A percentile compares a stretch with the other conserved stretches of the same genome.
Conservation (phyloP, 257 asterid genomes). For the Solanum neorickii region DNA sequence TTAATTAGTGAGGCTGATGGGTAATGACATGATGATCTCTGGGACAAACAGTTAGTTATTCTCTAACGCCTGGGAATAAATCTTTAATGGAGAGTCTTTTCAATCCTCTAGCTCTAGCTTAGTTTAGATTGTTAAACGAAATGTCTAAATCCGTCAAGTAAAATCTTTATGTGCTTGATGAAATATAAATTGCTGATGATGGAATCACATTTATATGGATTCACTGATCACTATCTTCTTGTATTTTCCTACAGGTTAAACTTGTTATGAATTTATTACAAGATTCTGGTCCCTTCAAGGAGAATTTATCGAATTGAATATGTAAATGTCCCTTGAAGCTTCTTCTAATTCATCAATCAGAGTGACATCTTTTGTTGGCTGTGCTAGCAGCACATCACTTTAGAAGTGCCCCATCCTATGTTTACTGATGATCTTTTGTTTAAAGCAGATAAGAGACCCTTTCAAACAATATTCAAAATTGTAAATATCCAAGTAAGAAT, state of each 20-base stretch:
- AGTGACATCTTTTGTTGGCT: not conserved
- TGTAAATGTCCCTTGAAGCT: not conserved
- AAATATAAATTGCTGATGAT: too few relatives aligned
- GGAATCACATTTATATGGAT: too few relatives aligned
- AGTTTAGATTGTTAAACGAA: not conserved
- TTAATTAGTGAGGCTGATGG: not conserved
- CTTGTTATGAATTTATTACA: conserved; percentile 58
- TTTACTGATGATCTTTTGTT: not conserved
- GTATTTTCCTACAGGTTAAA: conserved; percentile 38
- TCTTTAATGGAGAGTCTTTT: not conserved
- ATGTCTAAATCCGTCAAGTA: too few relatives aligned
- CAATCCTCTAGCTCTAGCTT: not conserved
- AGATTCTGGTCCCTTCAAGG: conserved; percentile 85
- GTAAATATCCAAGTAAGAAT: not conserved
- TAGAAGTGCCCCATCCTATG: not conserved
- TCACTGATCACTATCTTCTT: not conserved
- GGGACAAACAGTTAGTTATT: not conserved
- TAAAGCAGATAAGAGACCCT: not conserved
- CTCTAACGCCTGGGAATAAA: not conserved
- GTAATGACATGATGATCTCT: not conserved
- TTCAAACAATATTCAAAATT: not conserved
- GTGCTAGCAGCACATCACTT: not conserved
- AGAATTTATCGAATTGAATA: conserved; percentile 3
- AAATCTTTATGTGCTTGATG: too few relatives aligned
- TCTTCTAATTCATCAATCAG: not conserved